phyloP scores from a whole-genome alignment of 192 early-diverging fungal genomes.

The Podila clonocystis region DNA sequence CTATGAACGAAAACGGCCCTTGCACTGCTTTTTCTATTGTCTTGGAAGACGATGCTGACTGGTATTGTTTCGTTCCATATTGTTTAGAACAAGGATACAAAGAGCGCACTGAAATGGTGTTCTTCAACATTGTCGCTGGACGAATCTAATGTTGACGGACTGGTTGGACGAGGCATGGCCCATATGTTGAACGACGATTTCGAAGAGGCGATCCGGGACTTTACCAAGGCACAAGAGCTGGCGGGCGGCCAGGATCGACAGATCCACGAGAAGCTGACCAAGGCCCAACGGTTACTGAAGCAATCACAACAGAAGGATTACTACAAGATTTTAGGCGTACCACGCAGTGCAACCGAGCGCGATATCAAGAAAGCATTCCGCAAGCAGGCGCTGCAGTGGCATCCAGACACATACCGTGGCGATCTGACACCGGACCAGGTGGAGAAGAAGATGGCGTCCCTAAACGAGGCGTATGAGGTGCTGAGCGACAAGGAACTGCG shows the following conservation, averaged over 20 bases:
- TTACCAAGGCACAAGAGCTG: conserved; percentile 74
- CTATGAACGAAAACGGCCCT: not conserved
- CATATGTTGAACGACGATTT: conserved; percentile 74
- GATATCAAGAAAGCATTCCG: conserved; percentile 96
- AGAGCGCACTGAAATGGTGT: conserved; percentile 74
- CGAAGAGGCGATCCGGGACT: conserved; percentile 81
- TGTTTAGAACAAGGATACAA: conserved; percentile 58
- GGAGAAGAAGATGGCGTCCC: conserved; percentile 88
- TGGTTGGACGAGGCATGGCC: conserved; percentile 77
- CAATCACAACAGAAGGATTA: conserved; percentile 83
- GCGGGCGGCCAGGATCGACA: conserved; percentile 62
- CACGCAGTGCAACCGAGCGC: conserved; percentile 71
- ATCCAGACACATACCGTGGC: conserved; percentile 83
- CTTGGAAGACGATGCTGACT: not conserved
- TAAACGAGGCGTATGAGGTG: conserved; percentile 95
- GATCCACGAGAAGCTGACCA: conserved; percentile 64
- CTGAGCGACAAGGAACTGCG: conserved; percentile 73
- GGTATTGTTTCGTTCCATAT: conserved; percentile 1
- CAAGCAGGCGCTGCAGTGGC: conserved; percentile 89
- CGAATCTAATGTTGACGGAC: conserved; percentile 75
- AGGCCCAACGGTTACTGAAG: conserved; percentile 68
- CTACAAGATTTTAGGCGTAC: conserved; percentile 93
- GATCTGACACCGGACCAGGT: conserved; percentile 82
- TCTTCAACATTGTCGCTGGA: conserved; percentile 74
- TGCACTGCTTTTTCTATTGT: not conserved